Conservation (phyloP, 768 basidiomycete genomes). For the Multifurca ochricompacta region DNA sequence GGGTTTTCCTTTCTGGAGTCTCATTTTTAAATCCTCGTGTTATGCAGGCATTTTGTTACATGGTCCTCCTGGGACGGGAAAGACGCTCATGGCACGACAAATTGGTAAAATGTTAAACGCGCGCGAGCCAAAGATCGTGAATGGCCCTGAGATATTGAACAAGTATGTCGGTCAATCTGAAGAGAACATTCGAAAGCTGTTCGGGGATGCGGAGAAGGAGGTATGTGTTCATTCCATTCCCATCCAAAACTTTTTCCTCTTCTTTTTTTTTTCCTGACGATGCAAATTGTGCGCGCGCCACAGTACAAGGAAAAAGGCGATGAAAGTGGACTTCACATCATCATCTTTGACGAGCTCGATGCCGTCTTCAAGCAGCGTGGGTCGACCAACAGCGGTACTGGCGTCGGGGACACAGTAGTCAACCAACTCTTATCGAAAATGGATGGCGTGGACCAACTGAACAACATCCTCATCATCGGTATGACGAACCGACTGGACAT, state of each 20-base stretch:
- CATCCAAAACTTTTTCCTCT: too few relatives aligned
- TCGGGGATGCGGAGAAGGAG: constrained; percentile 98
- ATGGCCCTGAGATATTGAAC: constrained; percentile 95
- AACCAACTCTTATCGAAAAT: constrained; percentile 99
- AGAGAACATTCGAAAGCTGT: constrained; percentile 96
- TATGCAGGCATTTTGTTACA: constrained; percentile 78
- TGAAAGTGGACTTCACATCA: constrained; percentile 95
- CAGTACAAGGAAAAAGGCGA: constrained; percentile 97
- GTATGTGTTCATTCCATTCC: constrained; percentile 41
- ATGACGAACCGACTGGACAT: constrained; percentile 99
- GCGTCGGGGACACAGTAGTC: constrained; percentile 98
- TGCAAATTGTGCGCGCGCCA: too few relatives aligned
- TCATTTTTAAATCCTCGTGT: too few relatives aligned
- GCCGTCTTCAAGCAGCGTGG: constrained; percentile 99
- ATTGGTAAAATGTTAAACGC: constrained; percentile 99
- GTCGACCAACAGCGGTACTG: constrained; percentile 82
- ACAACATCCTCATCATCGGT: constrained; percentile 98
- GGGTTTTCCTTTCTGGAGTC: not conserved
- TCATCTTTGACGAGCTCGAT: constrained; percentile 98
- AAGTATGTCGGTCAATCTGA: constrained; percentile 97
- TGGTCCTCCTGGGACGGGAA: constrained; percentile 97
- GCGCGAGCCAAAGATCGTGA: constrained; percentile 94
- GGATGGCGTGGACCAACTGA: constrained; percentile 98
- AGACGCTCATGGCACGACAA: constrained; percentile 95
- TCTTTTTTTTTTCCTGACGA: too few relatives aligned